Percentiles rank a stretch among this genome's conserved stretches.
phyloP scores from a whole-genome alignment of 1,139 yeast genomes.

The Fermentozyma sake region DNA sequence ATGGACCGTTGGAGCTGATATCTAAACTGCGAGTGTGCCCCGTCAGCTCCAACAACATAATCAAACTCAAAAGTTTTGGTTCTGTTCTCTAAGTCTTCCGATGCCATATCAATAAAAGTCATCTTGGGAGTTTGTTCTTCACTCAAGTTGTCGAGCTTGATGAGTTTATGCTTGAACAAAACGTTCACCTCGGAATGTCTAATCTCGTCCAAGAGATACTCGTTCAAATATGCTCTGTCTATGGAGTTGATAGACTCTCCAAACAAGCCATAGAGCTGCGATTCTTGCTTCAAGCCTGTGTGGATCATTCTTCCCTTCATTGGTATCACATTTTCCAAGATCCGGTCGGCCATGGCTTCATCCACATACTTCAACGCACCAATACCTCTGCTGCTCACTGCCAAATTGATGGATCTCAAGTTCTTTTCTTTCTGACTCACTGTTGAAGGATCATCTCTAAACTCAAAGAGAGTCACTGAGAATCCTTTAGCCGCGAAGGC shows the following conservation, averaged over 20 bases:
- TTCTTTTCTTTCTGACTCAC: conserved; percentile 21
- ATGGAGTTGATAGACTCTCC: conserved; percentile 87
- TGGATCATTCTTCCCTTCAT: conserved; percentile 93
- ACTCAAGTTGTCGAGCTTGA: conserved; percentile 25
- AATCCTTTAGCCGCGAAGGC: conserved; percentile 75
- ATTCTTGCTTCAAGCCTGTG: conserved; percentile 55
- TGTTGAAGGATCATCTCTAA: conserved; percentile 36
- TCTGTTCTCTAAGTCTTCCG: conserved; percentile 7
- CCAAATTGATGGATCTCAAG: conserved; percentile 76
- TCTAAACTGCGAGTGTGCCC: conserved; percentile 75
- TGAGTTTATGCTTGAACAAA: conserved; percentile 56
- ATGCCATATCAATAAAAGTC: conserved; percentile 17
- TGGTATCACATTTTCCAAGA: conserved; percentile 65
- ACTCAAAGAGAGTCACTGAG: conserved; percentile 66
- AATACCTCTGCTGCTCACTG: conserved; percentile 82
- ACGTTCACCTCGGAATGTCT: conserved; percentile 42
- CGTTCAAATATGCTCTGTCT: conserved; percentile 69
- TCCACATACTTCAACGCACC: conserved; percentile 63
- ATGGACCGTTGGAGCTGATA: conserved; percentile 61
- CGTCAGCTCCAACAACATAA: conserved; percentile 79
- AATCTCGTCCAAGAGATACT: conserved; percentile 59
- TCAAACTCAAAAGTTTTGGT: conserved; percentile 38
- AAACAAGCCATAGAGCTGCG: conserved; percentile 76
- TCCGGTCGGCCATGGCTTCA: conserved; percentile 48
- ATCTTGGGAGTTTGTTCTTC: conserved; percentile 19